Conservation (phyloP, 2,329 filamentous ascomycete genomes). For the Talaromyces piceae region DNA sequence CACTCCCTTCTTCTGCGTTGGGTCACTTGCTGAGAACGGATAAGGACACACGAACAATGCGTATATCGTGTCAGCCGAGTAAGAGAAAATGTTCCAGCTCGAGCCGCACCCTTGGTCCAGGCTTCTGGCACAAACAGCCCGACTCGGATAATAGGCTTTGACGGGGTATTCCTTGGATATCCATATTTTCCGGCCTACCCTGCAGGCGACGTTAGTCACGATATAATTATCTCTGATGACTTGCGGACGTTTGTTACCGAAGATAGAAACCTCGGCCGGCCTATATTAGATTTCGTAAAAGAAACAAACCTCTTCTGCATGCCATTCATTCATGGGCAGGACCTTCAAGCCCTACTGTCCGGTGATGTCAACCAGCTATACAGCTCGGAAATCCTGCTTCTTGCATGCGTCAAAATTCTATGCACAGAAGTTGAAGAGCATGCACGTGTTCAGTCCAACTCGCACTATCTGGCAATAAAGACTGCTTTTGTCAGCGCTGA, state of each 20-base stretch:
- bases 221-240: neutral
- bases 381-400: conserved; percentile 8
- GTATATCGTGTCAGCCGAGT: neutral
- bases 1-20: neutral
- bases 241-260: neutral
- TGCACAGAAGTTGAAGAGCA: neutral
- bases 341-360: conserved; percentile 1
- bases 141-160: conserved; percentile 1
- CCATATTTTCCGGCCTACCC: neutral
- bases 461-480: conserved; percentile 10
- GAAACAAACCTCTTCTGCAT: conserved; percentile 9
- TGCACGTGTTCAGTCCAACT: neutral
- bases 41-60: neutral
- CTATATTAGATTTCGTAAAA: conserved; percentile 7
- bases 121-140: neutral
- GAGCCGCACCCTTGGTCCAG: neutral
- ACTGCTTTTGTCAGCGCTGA: conserved; percentile 20
- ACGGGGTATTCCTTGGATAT: conserved; percentile 10
- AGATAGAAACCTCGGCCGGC: neutral
- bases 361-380: neutral
- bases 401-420: conserved; percentile 11
- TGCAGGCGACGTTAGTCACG: neutral
- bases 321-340: conserved; percentile 9
- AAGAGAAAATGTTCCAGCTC: neutral
- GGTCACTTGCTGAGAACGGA: neutral